Conservation (phyloP, 2,329 filamentous ascomycete genomes). For the Trichoderma polysporum region DNA sequence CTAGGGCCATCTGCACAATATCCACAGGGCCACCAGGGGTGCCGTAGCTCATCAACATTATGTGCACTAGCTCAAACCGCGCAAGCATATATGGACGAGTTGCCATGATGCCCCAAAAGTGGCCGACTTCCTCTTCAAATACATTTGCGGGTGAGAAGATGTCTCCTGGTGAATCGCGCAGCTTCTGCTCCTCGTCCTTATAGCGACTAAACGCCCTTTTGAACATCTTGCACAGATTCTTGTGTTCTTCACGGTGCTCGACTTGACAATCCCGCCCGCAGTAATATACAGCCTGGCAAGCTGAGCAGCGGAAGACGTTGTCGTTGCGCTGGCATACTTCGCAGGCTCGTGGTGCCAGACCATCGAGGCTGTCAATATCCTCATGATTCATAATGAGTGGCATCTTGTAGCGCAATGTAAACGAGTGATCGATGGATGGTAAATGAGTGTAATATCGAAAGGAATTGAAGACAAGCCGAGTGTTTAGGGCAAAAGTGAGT, state of each 20-base stretch:
- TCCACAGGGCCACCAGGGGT: constrained; percentile 30
- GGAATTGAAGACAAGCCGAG: background rate
- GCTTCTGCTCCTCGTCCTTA: constrained; percentile 37
- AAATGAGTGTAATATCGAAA: background rate
- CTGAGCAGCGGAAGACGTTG: constrained; percentile 35
- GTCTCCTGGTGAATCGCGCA: constrained; percentile 36
- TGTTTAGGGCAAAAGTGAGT: background rate
- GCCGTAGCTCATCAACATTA: constrained; percentile 31
- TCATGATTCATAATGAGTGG: background rate
- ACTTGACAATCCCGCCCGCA: constrained; percentile 47
- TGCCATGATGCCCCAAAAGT: constrained; percentile 42
- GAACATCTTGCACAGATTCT: constrained; percentile 39
- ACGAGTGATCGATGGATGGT: background rate
- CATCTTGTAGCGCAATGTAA: background rate
- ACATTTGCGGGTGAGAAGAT: constrained; percentile 30
- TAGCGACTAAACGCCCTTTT: constrained; percentile 33
- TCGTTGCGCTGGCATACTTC: background rate
- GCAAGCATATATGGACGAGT: constrained; percentile 48
- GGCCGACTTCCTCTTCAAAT: constrained; percentile 41
- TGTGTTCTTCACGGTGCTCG: constrained; percentile 39
- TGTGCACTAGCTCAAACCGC: constrained; percentile 32
- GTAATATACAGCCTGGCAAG: constrained; percentile 46
- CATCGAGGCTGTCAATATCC: background rate
- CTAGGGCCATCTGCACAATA: constrained; percentile 36
- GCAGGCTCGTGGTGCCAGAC: background rate